Conservation (phyloP, 306 rosid genomes). For the Quercus wislizeni region DNA sequence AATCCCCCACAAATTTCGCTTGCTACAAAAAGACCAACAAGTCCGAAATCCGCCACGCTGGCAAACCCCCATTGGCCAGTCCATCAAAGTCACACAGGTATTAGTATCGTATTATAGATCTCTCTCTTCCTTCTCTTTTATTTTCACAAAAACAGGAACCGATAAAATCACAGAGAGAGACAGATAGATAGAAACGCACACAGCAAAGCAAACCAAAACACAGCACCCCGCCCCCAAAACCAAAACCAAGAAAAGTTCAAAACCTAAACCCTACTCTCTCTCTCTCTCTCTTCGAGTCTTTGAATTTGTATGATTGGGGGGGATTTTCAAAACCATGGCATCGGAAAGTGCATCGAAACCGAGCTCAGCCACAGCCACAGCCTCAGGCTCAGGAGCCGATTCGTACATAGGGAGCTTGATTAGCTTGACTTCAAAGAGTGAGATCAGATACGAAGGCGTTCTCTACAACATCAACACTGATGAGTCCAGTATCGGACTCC, state of each 20-base stretch:
- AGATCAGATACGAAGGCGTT: slow-evolving; percentile 79
- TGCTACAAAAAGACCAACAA: not conserved
- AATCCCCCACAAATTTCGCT: slow-evolving; percentile 10
- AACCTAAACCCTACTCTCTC: slow-evolving; percentile 51
- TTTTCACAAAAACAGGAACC: not conserved
- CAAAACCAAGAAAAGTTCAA: not conserved
- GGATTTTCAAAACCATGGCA: slow-evolving; percentile 53
- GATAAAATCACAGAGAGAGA: slow-evolving; percentile 19
- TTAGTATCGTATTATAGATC: not conserved
- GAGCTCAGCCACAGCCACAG: slow-evolving; percentile 42
- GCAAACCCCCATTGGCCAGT: not conserved
- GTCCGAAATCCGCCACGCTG: slow-evolving; percentile 16
- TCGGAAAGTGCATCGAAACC: slow-evolving; percentile 9
- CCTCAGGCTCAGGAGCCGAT: slow-evolving; percentile 75
- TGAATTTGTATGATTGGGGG: not conserved
- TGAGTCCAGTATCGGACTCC: slow-evolving; percentile 77
- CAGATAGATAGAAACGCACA: not conserved
- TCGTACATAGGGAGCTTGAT: slow-evolving; percentile 77
- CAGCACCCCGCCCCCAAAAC: not conserved
- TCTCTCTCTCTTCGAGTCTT: not conserved
- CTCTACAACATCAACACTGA: slow-evolving; percentile 72
- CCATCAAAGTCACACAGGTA: not conserved
- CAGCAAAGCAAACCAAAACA: too few relatives aligned
- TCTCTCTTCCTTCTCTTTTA: not conserved
- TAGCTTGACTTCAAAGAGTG: slow-evolving; percentile 79